Percentiles rank a stretch among this genome's conserved stretches.
Conservation (phyloP, 108 stramenopile species). For the Pinguiococcus pyrenoidosus region DNA sequence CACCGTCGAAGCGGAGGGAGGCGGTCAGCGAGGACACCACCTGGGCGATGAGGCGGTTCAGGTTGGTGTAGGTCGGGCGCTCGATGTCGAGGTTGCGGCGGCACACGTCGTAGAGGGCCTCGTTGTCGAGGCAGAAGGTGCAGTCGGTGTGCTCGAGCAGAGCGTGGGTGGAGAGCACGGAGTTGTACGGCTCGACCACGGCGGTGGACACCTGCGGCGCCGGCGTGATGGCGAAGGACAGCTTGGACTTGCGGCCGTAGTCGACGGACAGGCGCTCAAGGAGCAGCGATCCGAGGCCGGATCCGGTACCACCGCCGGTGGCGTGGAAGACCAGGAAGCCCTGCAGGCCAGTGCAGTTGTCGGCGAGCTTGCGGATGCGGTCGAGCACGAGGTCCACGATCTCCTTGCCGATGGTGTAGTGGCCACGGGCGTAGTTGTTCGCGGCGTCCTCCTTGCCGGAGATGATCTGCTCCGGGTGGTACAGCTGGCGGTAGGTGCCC, state of each 20-base stretch:
- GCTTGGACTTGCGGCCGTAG: constrained; percentile 98
- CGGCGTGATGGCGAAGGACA: constrained; percentile 80
- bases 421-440: constrained; percentile 99
- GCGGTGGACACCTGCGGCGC: constrained; percentile 62
- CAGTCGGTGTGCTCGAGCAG: constrained; percentile 62
- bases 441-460: constrained; percentile 98
- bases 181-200: constrained; percentile 63
- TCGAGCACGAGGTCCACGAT: constrained; percentile 92
- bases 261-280: constrained; percentile 93
- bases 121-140: constrained; percentile 59
- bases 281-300: constrained; percentile 93
- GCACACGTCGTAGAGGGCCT: constrained; percentile 64
- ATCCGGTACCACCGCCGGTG: constrained; percentile 96
- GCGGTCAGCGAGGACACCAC: constrained; percentile 56
- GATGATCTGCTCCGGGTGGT: constrained; percentile 98
- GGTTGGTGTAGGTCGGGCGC: constrained; percentile 62
- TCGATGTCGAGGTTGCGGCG: constrained; percentile 58
- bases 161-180: constrained; percentile 54
- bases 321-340: constrained; percentile 98
- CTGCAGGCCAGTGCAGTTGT: constrained; percentile 97
- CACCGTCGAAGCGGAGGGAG: constrained; percentile 58
- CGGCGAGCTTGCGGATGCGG: constrained; percentile 93
- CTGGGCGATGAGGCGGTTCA: constrained; percentile 59
- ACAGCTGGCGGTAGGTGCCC: constrained; percentile 66
- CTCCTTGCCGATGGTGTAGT: constrained; percentile 98